Conservation (phyloP, 1,139 yeast species). For the Blastobotrys serpentis region DNA sequence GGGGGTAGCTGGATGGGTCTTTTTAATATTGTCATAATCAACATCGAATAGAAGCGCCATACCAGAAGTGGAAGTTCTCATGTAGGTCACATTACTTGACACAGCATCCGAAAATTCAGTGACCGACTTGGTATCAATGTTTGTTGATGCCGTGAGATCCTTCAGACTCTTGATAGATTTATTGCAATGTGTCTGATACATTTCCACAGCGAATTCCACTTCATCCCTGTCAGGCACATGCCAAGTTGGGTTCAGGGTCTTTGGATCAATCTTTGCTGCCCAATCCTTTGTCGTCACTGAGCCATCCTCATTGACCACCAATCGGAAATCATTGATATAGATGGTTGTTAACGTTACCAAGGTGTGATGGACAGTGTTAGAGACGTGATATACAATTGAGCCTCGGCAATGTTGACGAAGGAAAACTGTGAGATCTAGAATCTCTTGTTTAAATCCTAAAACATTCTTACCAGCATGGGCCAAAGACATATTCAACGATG, state of each 20-base stretch:
- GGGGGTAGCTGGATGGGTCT: conserved; percentile 15
- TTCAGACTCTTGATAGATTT: conserved; percentile 30
- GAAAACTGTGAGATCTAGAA: conserved; percentile 51
- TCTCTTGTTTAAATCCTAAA: conserved; percentile 46
- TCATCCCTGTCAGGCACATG: conserved; percentile 62
- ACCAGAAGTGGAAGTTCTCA: conserved; percentile 69
- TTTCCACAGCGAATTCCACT: conserved; percentile 58
- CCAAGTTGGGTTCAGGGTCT: conserved; percentile 66
- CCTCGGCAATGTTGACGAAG: conserved; percentile 65
- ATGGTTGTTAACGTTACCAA: conserved; percentile 61
- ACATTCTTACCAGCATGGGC: conserved; percentile 63
- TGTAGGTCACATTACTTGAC: conserved; percentile 53
- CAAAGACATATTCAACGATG: conserved; percentile 67
- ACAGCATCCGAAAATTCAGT: conserved; percentile 40
- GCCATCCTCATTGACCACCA: conserved; percentile 24
- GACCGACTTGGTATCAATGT: conserved; percentile 38
- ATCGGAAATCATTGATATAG: conserved; percentile 28
- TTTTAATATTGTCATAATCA: conserved; percentile 25
- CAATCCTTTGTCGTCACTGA: conserved; percentile 29
- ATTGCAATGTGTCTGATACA: conserved; percentile 52
- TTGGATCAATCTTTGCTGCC: conserved; percentile 38
- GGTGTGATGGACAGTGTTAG: conserved; percentile 63
- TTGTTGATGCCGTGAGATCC: conserved; percentile 34
- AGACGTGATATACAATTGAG: conserved; percentile 47
- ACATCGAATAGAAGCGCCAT: conserved; percentile 78